Conservation (phyloP, 139 green algal genomes). For the Diplosphaera chodatii region DNA sequence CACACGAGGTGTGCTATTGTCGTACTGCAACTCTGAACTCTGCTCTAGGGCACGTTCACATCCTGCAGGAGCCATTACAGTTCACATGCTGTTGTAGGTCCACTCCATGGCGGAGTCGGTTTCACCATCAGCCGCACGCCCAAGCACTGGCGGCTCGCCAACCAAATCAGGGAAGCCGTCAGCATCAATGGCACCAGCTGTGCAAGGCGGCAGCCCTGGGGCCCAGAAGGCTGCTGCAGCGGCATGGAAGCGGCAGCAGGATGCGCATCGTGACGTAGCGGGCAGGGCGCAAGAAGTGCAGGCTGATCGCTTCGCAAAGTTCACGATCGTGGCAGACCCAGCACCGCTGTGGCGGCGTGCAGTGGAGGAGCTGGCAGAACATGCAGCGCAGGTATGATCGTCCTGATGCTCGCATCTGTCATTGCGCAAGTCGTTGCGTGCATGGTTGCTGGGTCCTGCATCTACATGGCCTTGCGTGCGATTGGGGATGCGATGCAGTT, state of each 20-base stretch:
- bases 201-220: constrained; percentile 9
- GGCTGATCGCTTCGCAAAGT: constrained; percentile 70
- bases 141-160: not conserved
- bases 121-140: not conserved
- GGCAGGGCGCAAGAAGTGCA: constrained; percentile 4
- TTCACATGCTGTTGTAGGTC: no score
- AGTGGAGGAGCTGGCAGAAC: constrained; percentile 45
- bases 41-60: no score
- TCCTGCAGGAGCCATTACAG: no score
- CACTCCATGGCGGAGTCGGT: not conserved
- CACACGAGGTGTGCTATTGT: constrained; percentile 3
- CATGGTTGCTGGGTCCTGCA: no score
- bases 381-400: constrained; percentile 26
- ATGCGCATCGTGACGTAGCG: no score
- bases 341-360: constrained; percentile 40
- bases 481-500: no score
- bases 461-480: no score
- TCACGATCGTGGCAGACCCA: constrained; percentile 40
- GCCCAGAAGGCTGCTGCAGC: not conserved
- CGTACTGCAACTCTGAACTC: not conserved
- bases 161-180: not conserved
- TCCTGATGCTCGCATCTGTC: no score
- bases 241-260: no score
- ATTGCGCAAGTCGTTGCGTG: no score
- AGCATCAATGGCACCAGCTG: constrained; percentile 12